These are phyloP conservation scores for Hypoxylon cercidicola DNA, from an alignment of 495 filamentous ascomycete species.

Conservation along the genomic window DNA sequence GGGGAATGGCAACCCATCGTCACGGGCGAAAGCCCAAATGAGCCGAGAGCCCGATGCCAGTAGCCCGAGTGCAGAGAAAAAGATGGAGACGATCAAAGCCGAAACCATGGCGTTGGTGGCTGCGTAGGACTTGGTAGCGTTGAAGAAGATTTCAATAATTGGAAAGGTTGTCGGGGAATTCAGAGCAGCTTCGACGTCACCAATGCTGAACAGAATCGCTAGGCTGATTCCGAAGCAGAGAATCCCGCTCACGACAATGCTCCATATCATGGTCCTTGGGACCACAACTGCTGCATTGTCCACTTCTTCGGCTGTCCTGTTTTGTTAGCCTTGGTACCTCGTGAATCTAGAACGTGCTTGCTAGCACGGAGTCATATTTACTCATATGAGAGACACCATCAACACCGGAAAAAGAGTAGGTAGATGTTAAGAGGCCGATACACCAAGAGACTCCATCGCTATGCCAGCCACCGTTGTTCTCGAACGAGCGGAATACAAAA, in stretches of 20 bases:
- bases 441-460: slow-evolving; percentile 54
- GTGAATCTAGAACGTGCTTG: neutral
- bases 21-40: slow-evolving; percentile 64
- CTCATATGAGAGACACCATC: slow-evolving; percentile 20
- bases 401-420: slow-evolving; percentile 14
- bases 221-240: slow-evolving; percentile 56
- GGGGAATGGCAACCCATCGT: slow-evolving; percentile 55
- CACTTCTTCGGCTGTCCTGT: slow-evolving; percentile 53
- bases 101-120: slow-evolving; percentile 59
- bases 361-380: neutral
- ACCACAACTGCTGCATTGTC: slow-evolving; percentile 54
- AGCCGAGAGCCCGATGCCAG: slow-evolving; percentile 63
- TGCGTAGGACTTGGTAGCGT: slow-evolving; percentile 53
- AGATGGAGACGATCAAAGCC: slow-evolving; percentile 55
- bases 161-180: slow-evolving; percentile 56
- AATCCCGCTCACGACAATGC: slow-evolving; percentile 54
- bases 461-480: slow-evolving; percentile 56
- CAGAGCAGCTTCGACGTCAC: slow-evolving; percentile 50
- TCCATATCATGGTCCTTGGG: slow-evolving; percentile 54
- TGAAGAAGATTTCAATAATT: slow-evolving; percentile 65
- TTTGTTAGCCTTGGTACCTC: slow-evolving; percentile 1
- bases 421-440: slow-evolving; percentile 47
- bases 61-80: slow-evolving; percentile 57
- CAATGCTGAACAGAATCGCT: slow-evolving; percentile 56
- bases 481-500: slow-evolving; percentile 58